Conservation (phyloP, 352 stramenopile genomes). For the Phytophthora hibernalis region DNA sequence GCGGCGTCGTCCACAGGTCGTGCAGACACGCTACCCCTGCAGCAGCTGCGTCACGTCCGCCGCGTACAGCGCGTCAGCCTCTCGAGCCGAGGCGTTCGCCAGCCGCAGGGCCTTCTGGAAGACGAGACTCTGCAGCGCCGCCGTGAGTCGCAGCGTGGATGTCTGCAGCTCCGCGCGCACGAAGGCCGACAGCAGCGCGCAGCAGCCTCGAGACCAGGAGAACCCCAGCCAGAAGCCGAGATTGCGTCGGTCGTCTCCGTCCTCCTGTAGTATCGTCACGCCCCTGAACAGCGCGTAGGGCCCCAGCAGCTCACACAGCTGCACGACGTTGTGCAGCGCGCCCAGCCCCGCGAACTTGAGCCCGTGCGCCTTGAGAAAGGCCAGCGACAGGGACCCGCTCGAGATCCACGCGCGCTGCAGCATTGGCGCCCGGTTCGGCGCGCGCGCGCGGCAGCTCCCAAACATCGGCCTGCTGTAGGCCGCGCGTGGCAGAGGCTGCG, state of each 20-base stretch:
- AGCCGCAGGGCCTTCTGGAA: slow-evolving; percentile 79
- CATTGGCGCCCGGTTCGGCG: slow-evolving; percentile 53
- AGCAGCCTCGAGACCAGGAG: slow-evolving; percentile 71
- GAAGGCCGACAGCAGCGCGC: slow-evolving; percentile 70
- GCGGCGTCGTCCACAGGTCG: slow-evolving; percentile 69
- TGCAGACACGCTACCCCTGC: slow-evolving; percentile 74
- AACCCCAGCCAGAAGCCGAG: slow-evolving; percentile 68
- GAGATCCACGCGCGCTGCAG: slow-evolving; percentile 69
- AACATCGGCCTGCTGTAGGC: slow-evolving; percentile 61
- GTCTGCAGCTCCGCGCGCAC: slow-evolving; percentile 71
- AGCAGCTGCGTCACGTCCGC: slow-evolving; percentile 69
- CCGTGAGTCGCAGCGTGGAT: slow-evolving; percentile 65
- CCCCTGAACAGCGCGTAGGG: slow-evolving; percentile 73
- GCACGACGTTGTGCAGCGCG: slow-evolving; percentile 45
- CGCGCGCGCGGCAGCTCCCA: slow-evolving; percentile 62
- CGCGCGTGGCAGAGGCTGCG: slow-evolving; percentile 37
- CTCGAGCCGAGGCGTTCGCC: slow-evolving; percentile 39
- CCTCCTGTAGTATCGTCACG: slow-evolving; percentile 53
- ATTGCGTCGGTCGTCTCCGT: slow-evolving; percentile 14
- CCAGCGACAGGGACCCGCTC: slow-evolving; percentile 57
- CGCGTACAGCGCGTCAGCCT: slow-evolving; percentile 64
- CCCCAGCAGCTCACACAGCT: slow-evolving; percentile 63
- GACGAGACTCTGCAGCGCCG: slow-evolving; percentile 74
- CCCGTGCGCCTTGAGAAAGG: slow-evolving; percentile 62
- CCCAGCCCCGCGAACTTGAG: slow-evolving; percentile 54